phyloP scores from a whole-genome alignment of 2,329 filamentous ascomycete genomes.

The Trichoderma brevicompactum region DNA sequence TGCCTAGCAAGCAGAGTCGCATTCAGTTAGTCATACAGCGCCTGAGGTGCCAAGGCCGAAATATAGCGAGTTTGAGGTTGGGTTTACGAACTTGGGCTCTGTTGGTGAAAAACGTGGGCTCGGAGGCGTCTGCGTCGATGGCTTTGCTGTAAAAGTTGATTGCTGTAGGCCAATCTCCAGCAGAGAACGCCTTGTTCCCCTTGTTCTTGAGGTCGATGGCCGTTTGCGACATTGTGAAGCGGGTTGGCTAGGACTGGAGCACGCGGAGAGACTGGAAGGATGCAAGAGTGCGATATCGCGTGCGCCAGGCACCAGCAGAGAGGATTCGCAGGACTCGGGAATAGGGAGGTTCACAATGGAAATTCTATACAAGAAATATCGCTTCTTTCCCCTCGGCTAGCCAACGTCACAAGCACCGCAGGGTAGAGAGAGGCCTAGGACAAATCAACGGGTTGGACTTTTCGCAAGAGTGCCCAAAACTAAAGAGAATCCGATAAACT shows the following conservation, averaged over 20 bases:
- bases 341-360: background rate
- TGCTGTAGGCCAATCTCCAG: slow-evolving; percentile 83
- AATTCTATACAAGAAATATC: slow-evolving; percentile 3
- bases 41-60: slow-evolving; percentile 29
- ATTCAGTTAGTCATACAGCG: slow-evolving; percentile 54
- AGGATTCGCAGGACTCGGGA: background rate
- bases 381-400: background rate
- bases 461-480: slow-evolving; percentile 23
- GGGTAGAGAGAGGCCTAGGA: background rate
- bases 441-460: slow-evolving; percentile 6
- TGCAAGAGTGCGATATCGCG: slow-evolving; percentile 16
- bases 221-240: slow-evolving; percentile 57
- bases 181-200: slow-evolving; percentile 89
- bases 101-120: slow-evolving; percentile 93
- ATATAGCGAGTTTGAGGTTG: slow-evolving; percentile 27
- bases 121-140: slow-evolving; percentile 79
- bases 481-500: slow-evolving; percentile 26
- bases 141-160: slow-evolving; percentile 85
- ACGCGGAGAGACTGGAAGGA: slow-evolving; percentile 8
- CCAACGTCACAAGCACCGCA: background rate
- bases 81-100: slow-evolving; percentile 76
- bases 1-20: slow-evolving; percentile 57
- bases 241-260: slow-evolving; percentile 19
- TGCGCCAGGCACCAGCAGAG: slow-evolving; percentile 21
- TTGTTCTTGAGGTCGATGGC: slow-evolving; percentile 87